A percentile compares a stretch with the other conserved stretches of the same genome.
These are phyloP conservation scores for Candida silvicultrix DNA, from an alignment of 805 yeast species.

Conservation along the genomic window DNA sequence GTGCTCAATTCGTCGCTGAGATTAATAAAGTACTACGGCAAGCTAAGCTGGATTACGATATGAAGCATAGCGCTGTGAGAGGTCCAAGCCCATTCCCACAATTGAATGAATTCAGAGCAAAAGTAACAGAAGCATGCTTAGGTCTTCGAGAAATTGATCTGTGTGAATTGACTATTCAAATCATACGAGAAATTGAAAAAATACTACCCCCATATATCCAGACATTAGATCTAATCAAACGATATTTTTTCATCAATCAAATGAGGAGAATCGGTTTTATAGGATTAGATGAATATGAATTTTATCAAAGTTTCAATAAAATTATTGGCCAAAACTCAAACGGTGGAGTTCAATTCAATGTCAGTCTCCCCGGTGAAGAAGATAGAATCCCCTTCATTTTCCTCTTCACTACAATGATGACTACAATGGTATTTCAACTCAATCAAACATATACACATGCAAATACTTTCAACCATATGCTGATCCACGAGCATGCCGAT, in stretches of 20 bases:
- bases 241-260: background rate
- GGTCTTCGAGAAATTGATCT: background rate
- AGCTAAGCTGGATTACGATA: background rate
- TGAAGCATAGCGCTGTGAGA: background rate
- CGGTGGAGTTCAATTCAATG: background rate
- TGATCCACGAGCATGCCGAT: background rate
- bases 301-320: background rate
- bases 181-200: background rate
- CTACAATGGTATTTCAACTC: background rate
- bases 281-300: background rate
- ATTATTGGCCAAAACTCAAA: background rate
- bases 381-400: background rate
- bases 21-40: background rate
- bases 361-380: background rate
- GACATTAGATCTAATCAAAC: background rate
- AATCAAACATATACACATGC: background rate
- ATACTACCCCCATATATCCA: background rate
- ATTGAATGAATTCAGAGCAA: background rate
- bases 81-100: background rate
- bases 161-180: background rate
- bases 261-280: background rate
- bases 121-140: background rate
- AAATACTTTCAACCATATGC: background rate
- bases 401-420: background rate
- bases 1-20: background rate